Base-by-base conservation (phyloP, 1,139 yeast species). In the Meyerozyma carpophila region DNA sequence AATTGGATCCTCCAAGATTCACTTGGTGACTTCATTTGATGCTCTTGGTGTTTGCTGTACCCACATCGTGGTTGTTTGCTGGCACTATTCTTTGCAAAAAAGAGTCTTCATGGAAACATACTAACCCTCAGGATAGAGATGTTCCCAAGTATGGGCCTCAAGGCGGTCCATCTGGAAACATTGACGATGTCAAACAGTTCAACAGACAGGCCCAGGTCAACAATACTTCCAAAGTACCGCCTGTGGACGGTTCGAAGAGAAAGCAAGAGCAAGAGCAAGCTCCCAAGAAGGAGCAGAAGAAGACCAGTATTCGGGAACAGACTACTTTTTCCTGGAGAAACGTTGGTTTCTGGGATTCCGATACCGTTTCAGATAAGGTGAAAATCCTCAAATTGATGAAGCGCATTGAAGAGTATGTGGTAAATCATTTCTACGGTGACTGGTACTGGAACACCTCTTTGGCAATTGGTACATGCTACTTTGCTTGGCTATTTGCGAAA, bases 391-490 rank as follows among this genome's bases (percentile, higher is more conserved):
- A 56, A 32, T 49, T 50, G 24, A 46, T 65, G 40, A 64, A 62
- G 44, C 49, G 52, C 26, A 57, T 84, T 36, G 82, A 79, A 56
- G 66, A 75, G n/a, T 85, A 82, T 51, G 79, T 86, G 32, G 58
- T 72, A 43, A 91, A 85, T 61, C 84, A 77, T 47, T 82, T 82
- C 55, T 81, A 75, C 53, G 79, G 84, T 18, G 95, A 86, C 58
- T 75, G 84, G 74, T 84, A 82, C 62, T 81, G 82, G 77, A 85
- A 85, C 63, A 73, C 81, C 32, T 73, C 80, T 1, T 57, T 82
- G 31, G 71, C 83, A 52, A 58, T 84, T 37, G 89, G 90, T 8
- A 82, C 89, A 8, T 84, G 91, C 62, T 75, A 82, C 62, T 81
- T 81, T 57, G 68, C 88, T 0, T 86, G 91, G 89, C 51, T 73